Base-by-base conservation (phyloP, 2,329 filamentous ascomycete species). In the Macrophomina phaseolina region DNA sequence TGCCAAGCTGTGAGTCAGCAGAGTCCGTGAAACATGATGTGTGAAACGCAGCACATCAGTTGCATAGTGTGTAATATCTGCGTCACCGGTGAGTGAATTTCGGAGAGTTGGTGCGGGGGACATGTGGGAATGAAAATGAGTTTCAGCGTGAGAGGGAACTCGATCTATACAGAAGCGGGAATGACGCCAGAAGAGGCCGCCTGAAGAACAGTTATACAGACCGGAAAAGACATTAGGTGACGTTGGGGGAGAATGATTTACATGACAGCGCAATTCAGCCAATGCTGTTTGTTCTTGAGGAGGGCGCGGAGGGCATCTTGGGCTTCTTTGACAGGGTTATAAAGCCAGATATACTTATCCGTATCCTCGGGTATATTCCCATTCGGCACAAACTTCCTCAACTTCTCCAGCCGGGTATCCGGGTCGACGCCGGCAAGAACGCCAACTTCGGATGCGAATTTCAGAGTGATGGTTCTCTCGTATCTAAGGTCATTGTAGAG, bases 401-500 rank as follows among this genome's bases (percentile, higher is more conserved):
- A 30, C 2, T 53, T 61, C 12, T 63, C 53, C 40, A 65, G 63
- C 1, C 65, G 55, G 5, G 30, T 49, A 30, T 53, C 30, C 18
- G 65, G 38, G 16, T 64, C 48, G 9, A 52, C 61, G 14, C 48
- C 48, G 5, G 61, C 36, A 5, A 64, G 36, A 16, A 64, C 12
- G 30, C 58, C 42, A n/a, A 62, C 18, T 46, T 68, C 61, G 23
- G 68, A 58, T 3, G 46, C 36, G 14, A 64, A 63, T 52, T 65
- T 68, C 4, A 67, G 62, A 38, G 68, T 69, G 40, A 67, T 66
- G n/a, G 65, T 14, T 1, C 68, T 23, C 23, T 67, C 66, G 32
- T 68, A 70, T 34, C 68, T 65, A 9, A 69, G 58, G 5, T 61
- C 30, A 38, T 70, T 70, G 62, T 70, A 70, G 4, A 67, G 55